Evolutionary conservation across 2,329 filamentous ascomycete genomes (phyloP).

Genomic region (Exophiala sp.): DNA sequence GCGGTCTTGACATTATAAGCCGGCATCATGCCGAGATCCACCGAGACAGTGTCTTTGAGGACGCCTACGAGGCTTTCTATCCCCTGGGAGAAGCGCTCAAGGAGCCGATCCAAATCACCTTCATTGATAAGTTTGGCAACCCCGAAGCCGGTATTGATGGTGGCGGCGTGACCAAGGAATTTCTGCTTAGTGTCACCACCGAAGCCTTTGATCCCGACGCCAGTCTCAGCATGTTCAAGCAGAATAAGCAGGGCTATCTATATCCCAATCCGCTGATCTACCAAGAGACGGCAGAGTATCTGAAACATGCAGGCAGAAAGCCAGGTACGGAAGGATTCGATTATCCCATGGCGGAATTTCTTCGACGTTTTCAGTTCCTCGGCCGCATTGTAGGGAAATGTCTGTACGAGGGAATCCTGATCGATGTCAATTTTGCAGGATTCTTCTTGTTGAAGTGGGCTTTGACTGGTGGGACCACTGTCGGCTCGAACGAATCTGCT

Average conservation of each 20-base stretch:
- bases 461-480: slow-evolving; percentile 59
- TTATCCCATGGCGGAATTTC: slow-evolving; percentile 53
- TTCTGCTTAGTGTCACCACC: slow-evolving; percentile 78
- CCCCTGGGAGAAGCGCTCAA: slow-evolving; percentile 74
- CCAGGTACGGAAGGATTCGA: slow-evolving; percentile 55
- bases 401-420: slow-evolving; percentile 90
- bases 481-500: slow-evolving; percentile 60
- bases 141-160: slow-evolving; percentile 93
- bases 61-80: slow-evolving; percentile 81
- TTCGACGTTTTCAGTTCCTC: slow-evolving; percentile 80
- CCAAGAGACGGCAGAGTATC: slow-evolving; percentile 59
- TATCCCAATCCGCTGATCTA: slow-evolving; percentile 79
- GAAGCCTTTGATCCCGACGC: slow-evolving; percentile 66
- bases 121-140: slow-evolving; percentile 82
- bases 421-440: slow-evolving; percentile 85
- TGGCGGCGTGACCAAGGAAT: slow-evolving; percentile 95
- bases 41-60: slow-evolving; percentile 72
- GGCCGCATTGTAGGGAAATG: slow-evolving; percentile 93
- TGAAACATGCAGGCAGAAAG: slow-evolving; percentile 43
- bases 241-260: slow-evolving; percentile 78
- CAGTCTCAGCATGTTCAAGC: slow-evolving; percentile 62
- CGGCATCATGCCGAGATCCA: slow-evolving; percentile 74
- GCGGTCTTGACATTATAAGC: slow-evolving; percentile 38
- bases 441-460: slow-evolving; percentile 98
- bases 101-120: slow-evolving; percentile 93